Conservation (phyloP, 2,329 filamentous ascomycete species). For the Xylaria sp. region DNA sequence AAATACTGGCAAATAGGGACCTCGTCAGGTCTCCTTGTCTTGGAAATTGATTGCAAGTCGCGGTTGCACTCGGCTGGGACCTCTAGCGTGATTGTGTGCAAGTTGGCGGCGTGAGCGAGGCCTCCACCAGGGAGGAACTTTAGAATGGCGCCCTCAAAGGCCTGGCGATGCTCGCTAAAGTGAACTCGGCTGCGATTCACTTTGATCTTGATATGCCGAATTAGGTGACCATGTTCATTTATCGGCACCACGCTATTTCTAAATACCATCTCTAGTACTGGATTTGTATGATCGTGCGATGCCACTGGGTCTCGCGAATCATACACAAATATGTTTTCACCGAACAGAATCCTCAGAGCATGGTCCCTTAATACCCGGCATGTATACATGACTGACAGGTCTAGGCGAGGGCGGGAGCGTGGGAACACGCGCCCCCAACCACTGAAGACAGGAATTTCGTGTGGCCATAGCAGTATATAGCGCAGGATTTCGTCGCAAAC, state of each 20-base stretch:
- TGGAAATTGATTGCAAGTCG: slow-evolving; percentile 24
- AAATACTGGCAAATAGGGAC: slow-evolving; percentile 56
- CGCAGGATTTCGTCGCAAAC: slow-evolving; percentile 51
- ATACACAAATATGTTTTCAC: slow-evolving; percentile 61
- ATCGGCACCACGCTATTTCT: slow-evolving; percentile 48
- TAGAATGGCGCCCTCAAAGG: slow-evolving; percentile 53
- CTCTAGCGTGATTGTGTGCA: slow-evolving; percentile 58
- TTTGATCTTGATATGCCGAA: slow-evolving; percentile 57
- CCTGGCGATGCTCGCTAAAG: slow-evolving; percentile 38
- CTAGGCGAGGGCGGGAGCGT: slow-evolving; percentile 47
- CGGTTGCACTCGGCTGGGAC: slow-evolving; percentile 49
- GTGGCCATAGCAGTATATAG: slow-evolving; percentile 46
- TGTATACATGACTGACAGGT: slow-evolving; percentile 53
- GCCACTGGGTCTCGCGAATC: slow-evolving; percentile 54
- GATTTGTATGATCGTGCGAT: slow-evolving; percentile 26
- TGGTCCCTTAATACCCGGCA: slow-evolving; percentile 53
- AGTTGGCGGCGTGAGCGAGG: slow-evolving; percentile 41
- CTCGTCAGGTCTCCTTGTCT: slow-evolving; percentile 25
- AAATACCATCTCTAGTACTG: slow-evolving; percentile 47
- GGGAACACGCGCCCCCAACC: slow-evolving; percentile 50
- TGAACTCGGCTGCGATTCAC: slow-evolving; percentile 56
- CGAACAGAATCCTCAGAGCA: slow-evolving; percentile 58
- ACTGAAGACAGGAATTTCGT: slow-evolving; percentile 49
- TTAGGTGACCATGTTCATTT: slow-evolving; percentile 52
- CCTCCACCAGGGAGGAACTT: slow-evolving; percentile 49